These are phyloP conservation scores for Liquidambar formosana DNA, from an alignment of 164 flowering plant genomes.

Conservation along the genomic window DNA sequence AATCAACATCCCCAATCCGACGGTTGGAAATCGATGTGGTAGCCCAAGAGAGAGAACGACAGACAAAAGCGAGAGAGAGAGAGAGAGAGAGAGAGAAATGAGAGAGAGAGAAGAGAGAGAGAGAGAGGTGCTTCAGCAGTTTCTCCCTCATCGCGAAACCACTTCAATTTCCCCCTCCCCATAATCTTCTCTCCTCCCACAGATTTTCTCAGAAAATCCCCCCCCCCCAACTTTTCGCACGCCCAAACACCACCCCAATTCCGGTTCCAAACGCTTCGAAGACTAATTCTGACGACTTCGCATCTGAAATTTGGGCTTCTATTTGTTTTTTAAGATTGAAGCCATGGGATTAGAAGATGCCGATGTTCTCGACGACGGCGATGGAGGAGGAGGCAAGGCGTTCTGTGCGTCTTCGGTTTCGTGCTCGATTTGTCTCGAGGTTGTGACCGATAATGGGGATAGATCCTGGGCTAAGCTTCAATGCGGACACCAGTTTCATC, in stretches of 20 bases:
- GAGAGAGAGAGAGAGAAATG: no score
- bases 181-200: neutral
- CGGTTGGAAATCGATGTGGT: conserved; percentile 6
- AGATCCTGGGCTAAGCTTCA: conserved; percentile 89
- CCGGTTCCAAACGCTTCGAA: no score
- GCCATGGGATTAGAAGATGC: conserved; percentile 43
- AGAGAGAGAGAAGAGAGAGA: no score
- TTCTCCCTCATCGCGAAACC: neutral
- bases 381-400: conserved; percentile 26
- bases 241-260: neutral
- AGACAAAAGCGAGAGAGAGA: no score
- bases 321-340: conserved; percentile 3
- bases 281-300: neutral
- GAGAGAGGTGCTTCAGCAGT: neutral
- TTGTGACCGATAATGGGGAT: conserved; percentile 63
- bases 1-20: conserved; percentile 15
- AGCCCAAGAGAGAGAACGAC: no score
- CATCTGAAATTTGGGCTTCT: conserved; percentile 10
- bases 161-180: no score
- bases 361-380: conserved; percentile 21
- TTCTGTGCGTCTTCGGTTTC: conserved; percentile 29
- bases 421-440: conserved; percentile 87
- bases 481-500: conserved; percentile 88
- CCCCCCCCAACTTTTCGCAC: neutral
- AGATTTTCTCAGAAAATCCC: neutral